Evolutionary conservation across 2,329 filamentous ascomycete genomes (phyloP).

Genomic region (Trichophyton verrucosum): DNA sequence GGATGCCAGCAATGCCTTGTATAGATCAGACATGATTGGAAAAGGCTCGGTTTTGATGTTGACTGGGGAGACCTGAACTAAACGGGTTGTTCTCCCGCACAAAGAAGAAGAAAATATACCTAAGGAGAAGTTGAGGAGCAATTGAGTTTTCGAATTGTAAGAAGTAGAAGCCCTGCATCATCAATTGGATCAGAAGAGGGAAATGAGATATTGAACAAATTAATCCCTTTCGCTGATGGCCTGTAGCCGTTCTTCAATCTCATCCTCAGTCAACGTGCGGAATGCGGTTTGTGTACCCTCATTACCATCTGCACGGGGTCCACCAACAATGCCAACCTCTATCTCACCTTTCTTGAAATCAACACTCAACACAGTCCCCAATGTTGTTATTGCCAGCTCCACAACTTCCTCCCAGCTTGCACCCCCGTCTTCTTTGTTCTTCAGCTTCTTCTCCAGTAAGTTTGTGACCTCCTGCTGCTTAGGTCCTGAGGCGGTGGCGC

Average conservation of each 20-base stretch:
- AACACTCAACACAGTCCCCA: conserved; percentile 94
- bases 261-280: conserved; percentile 83
- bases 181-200: neutral
- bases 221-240: conserved; percentile 98
- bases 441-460: conserved; percentile 98
- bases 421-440: conserved; percentile 92
- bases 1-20: neutral
- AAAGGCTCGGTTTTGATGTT: conserved; percentile 2
- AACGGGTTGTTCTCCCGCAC: neutral
- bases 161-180: neutral
- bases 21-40: conserved; percentile 1
- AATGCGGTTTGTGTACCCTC: conserved; percentile 70
- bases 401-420: conserved; percentile 96
- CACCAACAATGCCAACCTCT: conserved; percentile 93
- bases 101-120: neutral
- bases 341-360: conserved; percentile 99
- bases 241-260: conserved; percentile 96
- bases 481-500: conserved; percentile 89
- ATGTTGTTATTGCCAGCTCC: conserved; percentile 84
- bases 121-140: neutral
- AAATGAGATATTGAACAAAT: conserved; percentile 20
- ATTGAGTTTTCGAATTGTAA: neutral
- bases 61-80: neutral
- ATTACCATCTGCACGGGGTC: conserved; percentile 67
- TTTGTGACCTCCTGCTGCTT: conserved; percentile 99